Conservation (phyloP, 768 basidiomycete genomes). For the Pisolithus tinctorius region DNA sequence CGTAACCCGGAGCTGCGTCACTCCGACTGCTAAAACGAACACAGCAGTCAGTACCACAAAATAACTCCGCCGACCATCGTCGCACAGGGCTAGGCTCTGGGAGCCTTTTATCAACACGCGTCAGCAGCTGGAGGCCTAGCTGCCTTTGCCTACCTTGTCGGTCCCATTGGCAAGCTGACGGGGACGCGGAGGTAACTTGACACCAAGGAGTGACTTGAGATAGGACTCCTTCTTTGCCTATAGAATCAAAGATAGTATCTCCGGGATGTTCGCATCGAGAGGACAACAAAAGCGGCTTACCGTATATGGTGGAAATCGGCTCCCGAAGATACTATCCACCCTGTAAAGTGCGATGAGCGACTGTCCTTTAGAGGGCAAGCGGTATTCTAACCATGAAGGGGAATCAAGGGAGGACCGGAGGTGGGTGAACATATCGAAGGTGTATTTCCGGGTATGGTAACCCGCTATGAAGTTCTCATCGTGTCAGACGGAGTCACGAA, state of each 20-base stretch:
- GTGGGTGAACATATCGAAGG: slow-evolving; percentile 78
- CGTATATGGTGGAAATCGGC: slow-evolving; percentile 24
- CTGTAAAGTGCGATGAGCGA: slow-evolving; percentile 9
- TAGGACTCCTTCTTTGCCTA: slow-evolving; percentile 22
- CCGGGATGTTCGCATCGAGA: not conserved
- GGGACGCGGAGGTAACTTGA: slow-evolving; percentile 18
- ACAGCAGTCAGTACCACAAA: slow-evolving; percentile 7
- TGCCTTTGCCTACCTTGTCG: slow-evolving; percentile 4
- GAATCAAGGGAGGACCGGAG: slow-evolving; percentile 47
- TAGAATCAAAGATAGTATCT: not conserved
- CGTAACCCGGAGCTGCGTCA: slow-evolving; percentile 2
- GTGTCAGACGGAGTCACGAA: not conserved
- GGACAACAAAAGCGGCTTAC: slow-evolving; percentile 6
- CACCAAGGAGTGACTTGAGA: slow-evolving; percentile 10
- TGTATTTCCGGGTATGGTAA: slow-evolving; percentile 63
- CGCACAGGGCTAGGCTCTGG: not conserved
- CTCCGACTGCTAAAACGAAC: slow-evolving; percentile 4
- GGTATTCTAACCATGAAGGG: slow-evolving; percentile 26
- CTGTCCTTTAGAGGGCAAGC: too few relatives aligned
- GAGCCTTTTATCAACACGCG: slow-evolving; percentile 12
- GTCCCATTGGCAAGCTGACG: slow-evolving; percentile 8
- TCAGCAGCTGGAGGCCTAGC: not conserved
- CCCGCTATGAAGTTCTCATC: slow-evolving; percentile 41
- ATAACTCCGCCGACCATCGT: not conserved
- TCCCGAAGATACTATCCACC: slow-evolving; percentile 20